These are phyloP conservation scores for Cyanidiococcus yangmingshanensis DNA, from an alignment of 23 red algal genomes.

Conservation along the genomic window DNA sequence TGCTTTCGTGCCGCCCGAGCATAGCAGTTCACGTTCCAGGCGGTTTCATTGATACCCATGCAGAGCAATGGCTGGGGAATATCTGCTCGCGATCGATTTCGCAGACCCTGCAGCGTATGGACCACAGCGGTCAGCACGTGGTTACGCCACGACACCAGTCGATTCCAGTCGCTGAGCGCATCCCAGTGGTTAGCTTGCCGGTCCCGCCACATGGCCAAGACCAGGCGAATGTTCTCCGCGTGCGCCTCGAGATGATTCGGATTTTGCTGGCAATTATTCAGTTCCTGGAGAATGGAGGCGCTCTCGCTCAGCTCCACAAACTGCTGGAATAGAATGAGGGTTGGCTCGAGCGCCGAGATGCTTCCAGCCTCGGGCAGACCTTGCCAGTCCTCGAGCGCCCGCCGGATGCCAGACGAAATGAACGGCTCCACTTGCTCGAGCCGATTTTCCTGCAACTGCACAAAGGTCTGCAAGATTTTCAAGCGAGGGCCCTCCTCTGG, in stretches of 20 bases:
- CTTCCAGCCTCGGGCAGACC: slow-evolving; percentile 44
- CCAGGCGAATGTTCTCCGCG: slow-evolving; percentile 59
- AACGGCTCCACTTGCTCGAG: slow-evolving; percentile 43
- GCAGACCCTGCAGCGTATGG: slow-evolving; percentile 62
- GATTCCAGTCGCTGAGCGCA: slow-evolving; percentile 58
- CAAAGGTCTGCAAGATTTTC: slow-evolving; percentile 66
- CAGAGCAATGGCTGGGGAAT: slow-evolving; percentile 41
- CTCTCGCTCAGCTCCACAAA: slow-evolving; percentile 91
- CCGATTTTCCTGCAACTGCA: slow-evolving; percentile 90
- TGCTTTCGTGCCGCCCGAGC: slow-evolving; percentile 74
- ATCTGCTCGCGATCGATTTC: slow-evolving; percentile 21
- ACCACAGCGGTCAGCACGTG: slow-evolving; percentile 77
- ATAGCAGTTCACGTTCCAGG: slow-evolving; percentile 86
- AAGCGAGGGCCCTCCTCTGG: slow-evolving; percentile 61
- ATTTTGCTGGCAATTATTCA: slow-evolving; percentile 32
- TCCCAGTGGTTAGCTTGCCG: slow-evolving; percentile 49
- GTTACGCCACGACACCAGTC: slow-evolving; percentile 73
- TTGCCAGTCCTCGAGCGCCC: slow-evolving; percentile 35
- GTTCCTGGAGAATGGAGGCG: slow-evolving; percentile 51
- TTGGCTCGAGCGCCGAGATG: slow-evolving; percentile 24
- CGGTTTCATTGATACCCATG: slow-evolving; percentile 89
- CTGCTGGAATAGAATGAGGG: slow-evolving; percentile 64
- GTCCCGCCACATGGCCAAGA: slow-evolving; percentile 80
- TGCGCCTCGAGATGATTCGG: slow-evolving; percentile 44
- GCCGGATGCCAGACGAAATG: slow-evolving; percentile 36